These are phyloP conservation scores for Umbelopsis ramanniana DNA, from an alignment of 192 early-diverging fungal genomes.

Conservation along the genomic window DNA sequence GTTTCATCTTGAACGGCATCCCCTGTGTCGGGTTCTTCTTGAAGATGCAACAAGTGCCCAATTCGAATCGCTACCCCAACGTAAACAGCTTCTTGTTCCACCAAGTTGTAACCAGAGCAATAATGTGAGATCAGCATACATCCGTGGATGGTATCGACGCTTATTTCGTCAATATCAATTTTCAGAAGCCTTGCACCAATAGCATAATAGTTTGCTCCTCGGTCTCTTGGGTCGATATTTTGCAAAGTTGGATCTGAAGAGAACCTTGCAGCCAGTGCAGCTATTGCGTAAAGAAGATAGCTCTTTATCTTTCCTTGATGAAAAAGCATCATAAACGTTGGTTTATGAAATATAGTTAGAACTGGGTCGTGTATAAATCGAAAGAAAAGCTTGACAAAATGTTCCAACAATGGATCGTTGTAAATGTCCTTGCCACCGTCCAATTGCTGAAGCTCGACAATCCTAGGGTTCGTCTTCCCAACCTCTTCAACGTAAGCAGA, in stretches of 20 bases:
- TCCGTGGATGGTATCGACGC: constrained; percentile 8
- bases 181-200: constrained; percentile 8
- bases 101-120: constrained; percentile 13
- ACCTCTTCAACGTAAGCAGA: constrained; percentile 11
- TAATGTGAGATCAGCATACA: constrained; percentile 22
- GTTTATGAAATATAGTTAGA: constrained; percentile 20
- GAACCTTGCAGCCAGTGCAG: constrained; percentile 8
- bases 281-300: constrained; percentile 10
- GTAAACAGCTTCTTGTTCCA: constrained; percentile 23
- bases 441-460: not conserved
- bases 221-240: constrained; percentile 2
- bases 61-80: constrained; percentile 21
- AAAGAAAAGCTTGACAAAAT: constrained; percentile 19
- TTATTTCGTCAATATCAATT: constrained; percentile 8
- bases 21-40: constrained; percentile 20
- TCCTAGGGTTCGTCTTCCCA: not conserved
- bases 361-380: constrained; percentile 20
- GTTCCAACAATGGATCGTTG: constrained; percentile 3
- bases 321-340: constrained; percentile 18
- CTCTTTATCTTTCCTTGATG: constrained; percentile 16
- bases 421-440: constrained; percentile 2
- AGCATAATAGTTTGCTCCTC: constrained; percentile 1
- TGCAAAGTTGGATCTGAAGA: not conserved
- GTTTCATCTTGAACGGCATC: constrained; percentile 17
- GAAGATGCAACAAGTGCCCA: constrained; percentile 14